Evolutionary conservation across 306 rosid genomes (phyloP).

Genomic region (Senna tora): DNA sequence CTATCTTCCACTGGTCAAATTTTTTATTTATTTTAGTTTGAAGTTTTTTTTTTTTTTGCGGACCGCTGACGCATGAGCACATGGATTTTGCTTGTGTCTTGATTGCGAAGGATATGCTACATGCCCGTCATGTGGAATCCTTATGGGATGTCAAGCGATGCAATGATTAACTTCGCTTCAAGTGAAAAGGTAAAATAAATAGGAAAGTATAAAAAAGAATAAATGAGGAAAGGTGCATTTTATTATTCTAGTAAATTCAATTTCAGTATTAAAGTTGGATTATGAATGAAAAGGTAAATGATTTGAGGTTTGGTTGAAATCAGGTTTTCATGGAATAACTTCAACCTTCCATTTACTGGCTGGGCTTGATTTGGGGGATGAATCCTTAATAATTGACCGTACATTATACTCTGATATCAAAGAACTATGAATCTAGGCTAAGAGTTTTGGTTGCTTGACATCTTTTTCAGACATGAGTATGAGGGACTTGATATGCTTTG

Average conservation of each 20-base stretch:
- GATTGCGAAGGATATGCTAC: background rate
- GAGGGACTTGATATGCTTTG: conserved; percentile 5
- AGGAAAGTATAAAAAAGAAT: background rate
- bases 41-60: background rate
- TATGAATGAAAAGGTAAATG: conserved; percentile 4
- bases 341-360: conserved; percentile 1
- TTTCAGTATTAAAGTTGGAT: conserved; percentile 10
- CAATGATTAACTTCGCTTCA: background rate
- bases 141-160: background rate
- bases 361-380: background rate
- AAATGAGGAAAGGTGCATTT: background rate
- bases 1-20: too few relatives aligned
- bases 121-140: background rate
- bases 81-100: background rate
- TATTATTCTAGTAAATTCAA: conserved; percentile 1
- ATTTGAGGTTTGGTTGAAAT: conserved; percentile 20
- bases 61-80: background rate
- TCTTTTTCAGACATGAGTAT: too few relatives aligned
- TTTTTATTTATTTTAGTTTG: conserved; percentile 7
- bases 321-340: conserved; percentile 31
- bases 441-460: too few relatives aligned
- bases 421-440: conserved; percentile 1
- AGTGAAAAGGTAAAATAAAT: background rate
- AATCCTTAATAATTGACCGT: background rate
- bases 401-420: background rate